These are phyloP conservation scores for Recurvomyces mirabilis DNA, from an alignment of 495 filamentous ascomycete genomes.

Conservation along the genomic window DNA sequence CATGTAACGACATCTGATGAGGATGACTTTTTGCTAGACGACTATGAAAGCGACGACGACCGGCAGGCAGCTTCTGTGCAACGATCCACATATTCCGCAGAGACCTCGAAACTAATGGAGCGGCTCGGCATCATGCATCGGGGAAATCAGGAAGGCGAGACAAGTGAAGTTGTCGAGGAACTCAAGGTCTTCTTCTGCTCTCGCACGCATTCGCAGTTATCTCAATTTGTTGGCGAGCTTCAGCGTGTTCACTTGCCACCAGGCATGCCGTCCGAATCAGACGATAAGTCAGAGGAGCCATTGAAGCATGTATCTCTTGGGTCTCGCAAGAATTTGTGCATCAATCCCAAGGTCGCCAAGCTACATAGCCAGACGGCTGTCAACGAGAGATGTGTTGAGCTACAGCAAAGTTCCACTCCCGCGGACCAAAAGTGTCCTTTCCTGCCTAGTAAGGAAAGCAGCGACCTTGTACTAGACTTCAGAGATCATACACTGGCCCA, in stretches of 20 bases:
- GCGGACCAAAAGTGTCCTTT: conserved; percentile 63
- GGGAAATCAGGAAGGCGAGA: conserved; percentile 39
- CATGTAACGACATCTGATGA: conserved; percentile 48
- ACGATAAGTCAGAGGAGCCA: conserved; percentile 36
- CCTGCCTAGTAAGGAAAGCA: conserved; percentile 64
- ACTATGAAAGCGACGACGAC: conserved; percentile 61
- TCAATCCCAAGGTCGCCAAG: conserved; percentile 67
- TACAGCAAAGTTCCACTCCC: conserved; percentile 64
- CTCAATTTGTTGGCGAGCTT: conserved; percentile 86
- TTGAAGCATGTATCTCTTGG: conserved; percentile 82
- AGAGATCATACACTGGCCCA: conserved; percentile 79
- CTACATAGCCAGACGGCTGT: conserved; percentile 69
- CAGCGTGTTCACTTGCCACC: conserved; percentile 70
- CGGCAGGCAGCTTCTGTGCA: conserved; percentile 25
- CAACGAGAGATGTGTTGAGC: conserved; percentile 87
- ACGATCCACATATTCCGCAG: conserved; percentile 38
- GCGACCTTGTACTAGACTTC: conserved; percentile 63
- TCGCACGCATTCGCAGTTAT: conserved; percentile 86
- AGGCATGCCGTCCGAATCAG: conserved; percentile 33
- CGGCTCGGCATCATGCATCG: conserved; percentile 35
- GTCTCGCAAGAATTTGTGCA: conserved; percentile 85
- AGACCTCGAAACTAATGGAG: conserved; percentile 53
- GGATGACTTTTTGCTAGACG: conserved; percentile 59
- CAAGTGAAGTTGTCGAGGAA: conserved; percentile 42
- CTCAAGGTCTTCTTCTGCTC: conserved; percentile 78